A percentile compares a stretch with the other conserved stretches of the same genome.
These are phyloP conservation scores for Aspergillus intermedius DNA, from an alignment of 2,329 filamentous ascomycete genomes.

Conservation along the genomic window DNA sequence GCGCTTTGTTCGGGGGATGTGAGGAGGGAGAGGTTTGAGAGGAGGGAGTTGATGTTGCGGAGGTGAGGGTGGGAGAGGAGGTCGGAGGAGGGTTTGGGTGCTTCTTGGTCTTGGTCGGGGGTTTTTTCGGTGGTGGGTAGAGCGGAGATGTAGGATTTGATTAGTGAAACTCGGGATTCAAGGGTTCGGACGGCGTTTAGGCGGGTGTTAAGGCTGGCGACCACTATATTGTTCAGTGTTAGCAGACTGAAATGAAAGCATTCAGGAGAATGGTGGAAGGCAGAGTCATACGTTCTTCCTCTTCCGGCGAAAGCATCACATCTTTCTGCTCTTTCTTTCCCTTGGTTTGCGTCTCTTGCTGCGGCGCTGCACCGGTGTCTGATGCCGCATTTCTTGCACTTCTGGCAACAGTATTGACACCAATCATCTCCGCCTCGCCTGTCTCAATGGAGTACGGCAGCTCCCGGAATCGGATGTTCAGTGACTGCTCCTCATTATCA, in stretches of 20 bases:
- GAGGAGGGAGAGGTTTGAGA: constrained; percentile 75
- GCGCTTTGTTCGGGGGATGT: constrained; percentile 61
- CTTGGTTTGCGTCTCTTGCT: constrained; percentile 12
- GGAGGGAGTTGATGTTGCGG: constrained; percentile 78
- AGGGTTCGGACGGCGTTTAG: constrained; percentile 93
- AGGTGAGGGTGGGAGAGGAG: constrained; percentile 64
- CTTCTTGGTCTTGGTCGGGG: constrained; percentile 23
- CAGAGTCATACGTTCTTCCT: constrained; percentile 52
- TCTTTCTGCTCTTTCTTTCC: constrained; percentile 20
- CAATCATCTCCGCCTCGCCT: constrained; percentile 95
- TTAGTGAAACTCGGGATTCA: constrained; percentile 65
- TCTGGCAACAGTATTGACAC: constrained; percentile 84
- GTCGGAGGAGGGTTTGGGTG: constrained; percentile 33
- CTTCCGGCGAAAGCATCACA: constrained; percentile 49
- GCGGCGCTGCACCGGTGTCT: constrained; percentile 14
- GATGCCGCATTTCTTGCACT: constrained; percentile 75
- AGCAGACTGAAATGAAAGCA: constrained; percentile 9
- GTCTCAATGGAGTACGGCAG: constrained; percentile 85
- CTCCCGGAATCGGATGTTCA: constrained; percentile 70
- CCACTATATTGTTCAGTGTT: constrained; percentile 39
- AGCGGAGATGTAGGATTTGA: constrained; percentile 68
- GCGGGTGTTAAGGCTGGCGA: constrained; percentile 71
- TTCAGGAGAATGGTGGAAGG: constrained; percentile 3
- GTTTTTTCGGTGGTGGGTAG: constrained; percentile 58
- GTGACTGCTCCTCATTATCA: constrained; percentile 54